Conservation (phyloP, 345 rosid genomes). For the Eucalyptus fibrosa region DNA sequence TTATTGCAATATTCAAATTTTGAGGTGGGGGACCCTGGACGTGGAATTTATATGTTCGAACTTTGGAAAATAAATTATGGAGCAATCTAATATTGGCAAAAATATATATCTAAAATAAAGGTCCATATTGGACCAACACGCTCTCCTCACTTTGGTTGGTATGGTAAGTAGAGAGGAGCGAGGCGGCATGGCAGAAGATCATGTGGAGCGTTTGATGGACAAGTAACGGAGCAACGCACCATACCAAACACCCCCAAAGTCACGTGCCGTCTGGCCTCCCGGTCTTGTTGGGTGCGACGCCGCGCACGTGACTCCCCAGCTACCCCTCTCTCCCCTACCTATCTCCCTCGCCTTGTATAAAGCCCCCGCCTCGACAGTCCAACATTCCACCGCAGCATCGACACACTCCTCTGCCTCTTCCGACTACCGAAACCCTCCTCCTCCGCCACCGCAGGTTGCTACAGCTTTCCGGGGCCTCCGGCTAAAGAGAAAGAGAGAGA, state of each 20-base stretch:
- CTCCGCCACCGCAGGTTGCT: neutral
- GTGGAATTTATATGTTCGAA: neutral
- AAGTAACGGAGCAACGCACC: neutral
- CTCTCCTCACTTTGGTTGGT: neutral
- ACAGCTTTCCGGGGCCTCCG: neutral
- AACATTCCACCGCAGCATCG: neutral
- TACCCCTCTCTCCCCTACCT: neutral
- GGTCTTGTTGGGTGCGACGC: neutral
- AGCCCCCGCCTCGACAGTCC: neutral
- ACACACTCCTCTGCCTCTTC: neutral
- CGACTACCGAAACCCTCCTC: neutral
- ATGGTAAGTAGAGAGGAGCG: neutral
- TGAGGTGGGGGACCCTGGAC: neutral
- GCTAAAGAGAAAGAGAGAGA: neutral
- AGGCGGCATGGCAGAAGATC: neutral
- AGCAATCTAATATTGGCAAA: neutral
- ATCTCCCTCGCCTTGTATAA: neutral
- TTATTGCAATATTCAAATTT: neutral
- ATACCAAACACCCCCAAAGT: neutral
- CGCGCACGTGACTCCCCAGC: neutral
- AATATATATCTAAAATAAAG: neutral
- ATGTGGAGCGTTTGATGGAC: neutral
- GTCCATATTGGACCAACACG: neutral
- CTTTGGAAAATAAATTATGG: neutral
- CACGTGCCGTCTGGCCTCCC: neutral